Base-by-base conservation (phyloP, 352 stramenopile species). In the Phytophthora pistaciae region DNA sequence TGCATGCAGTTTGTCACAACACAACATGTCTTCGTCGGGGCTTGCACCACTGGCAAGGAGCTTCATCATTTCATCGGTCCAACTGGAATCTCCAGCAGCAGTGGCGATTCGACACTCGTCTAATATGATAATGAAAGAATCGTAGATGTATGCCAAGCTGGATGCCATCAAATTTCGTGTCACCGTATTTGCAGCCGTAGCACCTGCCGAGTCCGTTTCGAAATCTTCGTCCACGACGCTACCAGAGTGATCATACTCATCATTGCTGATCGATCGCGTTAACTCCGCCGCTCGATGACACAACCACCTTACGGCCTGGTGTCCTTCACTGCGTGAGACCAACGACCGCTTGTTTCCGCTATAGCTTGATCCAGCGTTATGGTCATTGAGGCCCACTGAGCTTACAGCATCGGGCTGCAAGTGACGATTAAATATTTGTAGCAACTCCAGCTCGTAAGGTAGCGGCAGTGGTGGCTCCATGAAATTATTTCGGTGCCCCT, bases 261-360 rank as follows among this genome's bases (percentile, higher is more conserved):
- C 68, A 27, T 68, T 75, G 56, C 55, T 77, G 31, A 86, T 68
- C 46, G 57, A 56, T 5, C 50, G 59, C 13, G 69, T 72, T 2
- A 86, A 56, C 16, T 78, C 76, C 4, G 49, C 60, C 1, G 76
- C 66, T 11, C 78, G 78, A 46, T 66, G 53, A 11, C 68, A 75
- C 38, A 94, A 38, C 55, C 88, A 91, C 63, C 84, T 88, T 2
- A 94, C 21, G 61, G 83, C 77, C 21, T 60, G 75, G 13, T 70
- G 75, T 3, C 86, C 86, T 72, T 92, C 83, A 62, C 57, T 83
- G 1, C 52, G 77, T 5, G 60, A 60, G 3, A 87, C 61, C 1
- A 92, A 38, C 11, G 72, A 25, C 36, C 52, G 64, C 10, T 66
- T 56, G 18, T 75, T 79, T 27, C 56, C 44, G 52, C 40, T 52